Evolutionary conservation across 2,329 filamentous ascomycete genomes (phyloP).

Genomic region (Penicillium palitans): DNA sequence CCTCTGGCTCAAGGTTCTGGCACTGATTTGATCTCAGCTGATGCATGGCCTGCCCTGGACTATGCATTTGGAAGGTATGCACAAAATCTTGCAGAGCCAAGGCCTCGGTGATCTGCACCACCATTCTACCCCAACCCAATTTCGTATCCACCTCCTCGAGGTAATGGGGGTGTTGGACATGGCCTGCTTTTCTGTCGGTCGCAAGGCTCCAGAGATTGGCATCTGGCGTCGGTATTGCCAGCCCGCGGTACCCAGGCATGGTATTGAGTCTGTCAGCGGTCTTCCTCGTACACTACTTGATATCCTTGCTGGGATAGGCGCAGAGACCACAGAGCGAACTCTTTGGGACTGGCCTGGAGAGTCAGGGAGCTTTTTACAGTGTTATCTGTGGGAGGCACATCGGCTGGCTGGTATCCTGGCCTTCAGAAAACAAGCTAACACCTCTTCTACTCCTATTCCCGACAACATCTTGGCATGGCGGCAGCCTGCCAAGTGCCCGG

Average conservation of each 20-base stretch:
- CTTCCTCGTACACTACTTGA: constrained; percentile 32
- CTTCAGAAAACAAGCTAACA: constrained; percentile 15
- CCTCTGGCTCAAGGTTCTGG: constrained; percentile 3
- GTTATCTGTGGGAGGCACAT: constrained; percentile 34
- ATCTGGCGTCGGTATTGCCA: constrained; percentile 33
- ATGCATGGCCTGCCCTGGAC: constrained; percentile 35
- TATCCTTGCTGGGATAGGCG: constrained; percentile 27
- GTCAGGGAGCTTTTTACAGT: constrained; percentile 28
- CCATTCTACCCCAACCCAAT: constrained; percentile 7
- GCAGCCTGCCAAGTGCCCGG: constrained; percentile 8
- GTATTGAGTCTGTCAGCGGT: constrained; percentile 31
- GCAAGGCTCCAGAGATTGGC: constrained; percentile 25
- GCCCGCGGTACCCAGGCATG: constrained; percentile 2
- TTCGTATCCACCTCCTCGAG: constrained; percentile 30
- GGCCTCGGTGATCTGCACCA: constrained; percentile 7
- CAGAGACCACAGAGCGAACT: constrained; percentile 26
- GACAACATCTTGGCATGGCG: constrained; percentile 5
- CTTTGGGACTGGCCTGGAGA: constrained; percentile 35
- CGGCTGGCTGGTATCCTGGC: constrained; percentile 29
- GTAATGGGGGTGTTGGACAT: constrained; percentile 38
- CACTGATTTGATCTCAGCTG: constrained; percentile 17
- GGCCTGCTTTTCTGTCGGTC: constrained; percentile 28
- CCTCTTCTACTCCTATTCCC: background rate
- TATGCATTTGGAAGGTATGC: constrained; percentile 35
- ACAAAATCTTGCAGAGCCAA: constrained; percentile 30